phyloP scores from a whole-genome alignment of 1,284 basidiomycete species.

The Ganoderma leucocontextum region DNA sequence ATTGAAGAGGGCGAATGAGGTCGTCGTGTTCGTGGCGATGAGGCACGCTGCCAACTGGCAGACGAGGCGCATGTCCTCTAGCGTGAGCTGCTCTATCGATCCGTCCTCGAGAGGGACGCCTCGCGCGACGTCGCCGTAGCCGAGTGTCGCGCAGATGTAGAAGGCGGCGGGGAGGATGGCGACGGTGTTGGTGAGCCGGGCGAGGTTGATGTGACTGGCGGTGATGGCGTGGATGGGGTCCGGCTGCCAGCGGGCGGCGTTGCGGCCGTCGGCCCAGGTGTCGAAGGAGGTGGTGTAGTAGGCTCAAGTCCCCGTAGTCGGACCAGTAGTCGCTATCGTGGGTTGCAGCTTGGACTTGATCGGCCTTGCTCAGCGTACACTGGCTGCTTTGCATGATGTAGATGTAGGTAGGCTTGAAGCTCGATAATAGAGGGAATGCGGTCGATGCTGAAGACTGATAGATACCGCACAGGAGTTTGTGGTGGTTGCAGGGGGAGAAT shows the following conservation, averaged over 20 bases:
- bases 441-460: too few species aligned
- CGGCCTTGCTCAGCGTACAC: neutral
- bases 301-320: conserved; percentile 31
- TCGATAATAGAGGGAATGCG: neutral
- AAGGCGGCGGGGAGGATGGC: conserved; percentile 25
- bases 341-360: conserved; percentile 7
- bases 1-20: conserved; percentile 9
- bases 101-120: conserved; percentile 18
- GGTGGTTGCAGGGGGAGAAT: too few species aligned
- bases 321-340: conserved; percentile 26
- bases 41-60: conserved; percentile 10
- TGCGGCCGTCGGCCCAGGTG: conserved; percentile 11
- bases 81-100: conserved; percentile 17
- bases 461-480: too few species aligned
- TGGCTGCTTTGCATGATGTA: neutral
- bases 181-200: conserved; percentile 15
- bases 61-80: conserved; percentile 15
- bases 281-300: conserved; percentile 23
- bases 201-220: conserved; percentile 18
- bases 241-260: conserved; percentile 11
- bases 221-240: conserved; percentile 22
- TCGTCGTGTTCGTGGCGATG: conserved; percentile 7
- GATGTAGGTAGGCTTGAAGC: neutral
- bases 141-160: conserved; percentile 20
- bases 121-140: conserved; percentile 5